Conservation (phyloP, 305 asterid genomes). For the Ruellia speciosa region DNA sequence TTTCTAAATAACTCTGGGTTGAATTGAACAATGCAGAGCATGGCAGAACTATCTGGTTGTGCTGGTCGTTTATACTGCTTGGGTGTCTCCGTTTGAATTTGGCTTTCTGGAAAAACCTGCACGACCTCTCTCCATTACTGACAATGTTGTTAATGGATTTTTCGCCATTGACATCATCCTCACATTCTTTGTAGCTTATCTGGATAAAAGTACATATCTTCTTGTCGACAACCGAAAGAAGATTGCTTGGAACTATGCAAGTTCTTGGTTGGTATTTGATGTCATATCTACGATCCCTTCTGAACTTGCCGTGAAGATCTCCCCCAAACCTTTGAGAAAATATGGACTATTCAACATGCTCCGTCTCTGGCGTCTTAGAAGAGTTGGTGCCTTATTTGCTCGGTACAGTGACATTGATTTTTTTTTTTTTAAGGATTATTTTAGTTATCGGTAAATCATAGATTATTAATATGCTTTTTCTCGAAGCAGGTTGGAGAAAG, state of each 20-base stretch:
- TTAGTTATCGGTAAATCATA: slow-evolving; percentile 2
- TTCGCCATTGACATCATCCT: slow-evolving; percentile 73
- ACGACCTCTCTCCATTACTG: slow-evolving; percentile 37
- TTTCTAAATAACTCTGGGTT: slow-evolving; percentile 24
- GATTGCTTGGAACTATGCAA: slow-evolving; percentile 58
- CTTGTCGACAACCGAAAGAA: slow-evolving; percentile 50
- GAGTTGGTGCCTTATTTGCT: slow-evolving; percentile 77
- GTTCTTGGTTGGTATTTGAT: slow-evolving; percentile 63
- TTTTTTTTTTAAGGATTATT: slow-evolving; percentile 7
- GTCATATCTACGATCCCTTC: slow-evolving; percentile 75
- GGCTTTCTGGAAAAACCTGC: slow-evolving; percentile 53
- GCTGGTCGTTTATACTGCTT: slow-evolving; percentile 73
- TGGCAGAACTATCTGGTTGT: slow-evolving; percentile 68
- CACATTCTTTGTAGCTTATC: slow-evolving; percentile 79
- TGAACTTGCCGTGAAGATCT: slow-evolving; percentile 58
- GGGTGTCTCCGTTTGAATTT: slow-evolving; percentile 89
- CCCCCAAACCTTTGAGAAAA: slow-evolving; percentile 37
- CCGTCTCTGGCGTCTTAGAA: slow-evolving; percentile 90
- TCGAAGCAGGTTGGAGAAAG: slow-evolving; percentile 71
- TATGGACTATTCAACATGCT: slow-evolving; percentile 88
- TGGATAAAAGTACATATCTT: slow-evolving; percentile 54
- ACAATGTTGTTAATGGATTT: slow-evolving; percentile 69
- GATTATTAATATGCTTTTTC: slow-evolving; percentile 13
- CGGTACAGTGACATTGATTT: slow-evolving; percentile 33
- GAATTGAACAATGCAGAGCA: slow-evolving; percentile 39